Conservation (phyloP, 1,284 basidiomycete species). For the Cutaneotrichosporon cavernicola region DNA sequence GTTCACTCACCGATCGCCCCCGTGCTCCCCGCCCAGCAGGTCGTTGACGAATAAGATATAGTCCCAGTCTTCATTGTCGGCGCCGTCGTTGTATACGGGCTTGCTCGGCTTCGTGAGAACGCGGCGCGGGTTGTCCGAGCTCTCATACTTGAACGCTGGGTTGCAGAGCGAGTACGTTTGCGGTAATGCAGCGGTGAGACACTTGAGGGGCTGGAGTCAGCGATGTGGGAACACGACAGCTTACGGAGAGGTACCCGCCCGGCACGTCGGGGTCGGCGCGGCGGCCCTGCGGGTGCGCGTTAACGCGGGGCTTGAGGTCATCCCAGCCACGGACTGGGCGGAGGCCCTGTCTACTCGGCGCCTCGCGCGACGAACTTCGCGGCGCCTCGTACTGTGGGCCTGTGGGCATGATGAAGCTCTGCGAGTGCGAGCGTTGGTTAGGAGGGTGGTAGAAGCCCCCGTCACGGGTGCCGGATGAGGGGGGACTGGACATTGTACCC, state of each 20-base stretch:
- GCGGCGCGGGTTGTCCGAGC: slow-evolving; percentile 83
- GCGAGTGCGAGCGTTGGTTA: slow-evolving; percentile 23
- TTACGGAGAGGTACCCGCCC: slow-evolving; percentile 50
- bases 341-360: slow-evolving; percentile 38
- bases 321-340: slow-evolving; percentile 38
- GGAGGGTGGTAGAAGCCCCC: slow-evolving; percentile 5
- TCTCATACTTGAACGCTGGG: slow-evolving; percentile 87
- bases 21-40: slow-evolving; percentile 81
- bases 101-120: slow-evolving; percentile 96
- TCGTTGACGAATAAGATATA: slow-evolving; percentile 98
- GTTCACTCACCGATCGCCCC: slow-evolving; percentile 65
- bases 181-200: slow-evolving; percentile 78
- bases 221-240: slow-evolving; percentile 20
- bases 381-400: slow-evolving; percentile 13
- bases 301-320: slow-evolving; percentile 44
- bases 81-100: slow-evolving; percentile 87
- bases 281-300: slow-evolving; percentile 38
- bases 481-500: slow-evolving; percentile 12
- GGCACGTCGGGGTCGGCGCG: slow-evolving; percentile 48
- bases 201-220: slow-evolving; percentile 69
- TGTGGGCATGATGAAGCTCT: slow-evolving; percentile 39
- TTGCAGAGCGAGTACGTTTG: slow-evolving; percentile 92
- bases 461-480: slow-evolving; percentile 12
- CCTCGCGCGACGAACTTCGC: slow-evolving; percentile 6
- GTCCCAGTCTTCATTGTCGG: slow-evolving; percentile 95